A percentile compares a stretch with the other conserved stretches of the same genome.
Evolutionary conservation across 2,329 filamentous ascomycete species (phyloP).

Genomic region (Passalora sequoiae): DNA sequence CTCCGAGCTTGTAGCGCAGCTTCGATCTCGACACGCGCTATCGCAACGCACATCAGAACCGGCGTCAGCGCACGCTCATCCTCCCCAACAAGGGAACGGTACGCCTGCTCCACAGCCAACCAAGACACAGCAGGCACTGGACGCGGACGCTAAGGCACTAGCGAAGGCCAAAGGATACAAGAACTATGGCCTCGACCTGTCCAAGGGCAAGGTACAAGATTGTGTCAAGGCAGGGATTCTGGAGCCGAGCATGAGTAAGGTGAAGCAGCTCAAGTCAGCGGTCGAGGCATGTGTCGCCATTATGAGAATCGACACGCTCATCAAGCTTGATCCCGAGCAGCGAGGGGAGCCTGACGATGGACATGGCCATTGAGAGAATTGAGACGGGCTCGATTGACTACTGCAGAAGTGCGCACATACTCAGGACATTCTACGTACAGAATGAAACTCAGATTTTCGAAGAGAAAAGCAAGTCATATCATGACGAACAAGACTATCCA

Average conservation of each 20-base stretch:
- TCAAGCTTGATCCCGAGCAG: constrained; percentile 92
- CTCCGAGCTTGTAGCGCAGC: constrained; percentile 89
- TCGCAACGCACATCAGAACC: constrained; percentile 91
- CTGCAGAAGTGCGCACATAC: too few species aligned
- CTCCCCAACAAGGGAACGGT: constrained; percentile 18
- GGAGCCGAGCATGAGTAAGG: constrained; percentile 97
- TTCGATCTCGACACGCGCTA: constrained; percentile 87
- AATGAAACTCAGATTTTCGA: too few species aligned
- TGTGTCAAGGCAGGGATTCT: constrained; percentile 90
- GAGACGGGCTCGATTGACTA: too few species aligned
- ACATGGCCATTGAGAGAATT: constrained; percentile 38
- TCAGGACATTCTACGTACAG: too few species aligned
- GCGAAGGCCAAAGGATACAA: constrained; percentile 96
- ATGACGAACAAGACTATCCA: too few species aligned
- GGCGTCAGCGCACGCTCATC: constrained; percentile 39
- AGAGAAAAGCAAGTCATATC: too few species aligned
- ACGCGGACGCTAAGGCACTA: constrained; percentile 75
- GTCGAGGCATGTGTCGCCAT: constrained; percentile 98
- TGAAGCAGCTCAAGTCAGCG: constrained; percentile 95
- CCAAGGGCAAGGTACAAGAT: constrained; percentile 84
- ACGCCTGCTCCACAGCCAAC: constrained; percentile 20
- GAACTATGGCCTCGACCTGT: constrained; percentile 93
- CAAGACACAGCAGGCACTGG: constrained; percentile 24
- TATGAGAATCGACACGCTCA: constrained; percentile 98
- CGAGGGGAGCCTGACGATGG: constrained; percentile 65